Base-by-base conservation (phyloP, 2,329 filamentous ascomycete species). In the Epichloe glyceriae region DNA sequence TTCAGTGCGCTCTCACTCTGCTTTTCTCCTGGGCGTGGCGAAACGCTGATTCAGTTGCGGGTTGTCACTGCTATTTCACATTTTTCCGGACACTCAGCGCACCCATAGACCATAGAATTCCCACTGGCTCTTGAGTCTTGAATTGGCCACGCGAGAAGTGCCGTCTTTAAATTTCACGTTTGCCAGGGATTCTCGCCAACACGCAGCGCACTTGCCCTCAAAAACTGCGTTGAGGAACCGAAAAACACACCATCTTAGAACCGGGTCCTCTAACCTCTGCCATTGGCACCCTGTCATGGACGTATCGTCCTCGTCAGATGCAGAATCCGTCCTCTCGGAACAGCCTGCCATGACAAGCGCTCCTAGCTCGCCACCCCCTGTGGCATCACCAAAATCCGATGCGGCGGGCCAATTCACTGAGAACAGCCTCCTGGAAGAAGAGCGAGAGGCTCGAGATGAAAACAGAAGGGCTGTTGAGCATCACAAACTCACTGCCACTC, bases 391-490 rank as follows among this genome's bases (percentile, higher is more conserved):
- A 6, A 52, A 58, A 1, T 51, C 54, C 2, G 53, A 56, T 14
- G 51, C 55, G 12, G 20, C 54, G 8, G 34, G 20, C 3, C 58
- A 60, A 1, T 54, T 58, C 1, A 49, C 52, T 0, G 60, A 58
- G 4, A 59, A 67, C 2, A 61, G 63, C 0, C 56, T 74, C 0
- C 52, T 62, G 0, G 64, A 61, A 7, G 67, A 69, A 15, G 70
- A 73, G 40, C 61, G 67, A 1, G 58, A 60, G 3, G 70, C 70
- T 0, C 55, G 62, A 0, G 38, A 51, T 0, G 64, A 61, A 1
- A 73, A 72, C 10, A 68, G 73, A 40, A 74, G 73, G 22, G 72
- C 71, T 0, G 81, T 82, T 43, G 70, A 74, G 12, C 71, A 72
- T 42, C 51, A 60, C 0, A 60, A 57, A 0, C 71, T 75, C 30